These are phyloP conservation scores for Penicillium glabrum DNA, from an alignment of 2,329 filamentous ascomycete genomes.

Conservation along the genomic window DNA sequence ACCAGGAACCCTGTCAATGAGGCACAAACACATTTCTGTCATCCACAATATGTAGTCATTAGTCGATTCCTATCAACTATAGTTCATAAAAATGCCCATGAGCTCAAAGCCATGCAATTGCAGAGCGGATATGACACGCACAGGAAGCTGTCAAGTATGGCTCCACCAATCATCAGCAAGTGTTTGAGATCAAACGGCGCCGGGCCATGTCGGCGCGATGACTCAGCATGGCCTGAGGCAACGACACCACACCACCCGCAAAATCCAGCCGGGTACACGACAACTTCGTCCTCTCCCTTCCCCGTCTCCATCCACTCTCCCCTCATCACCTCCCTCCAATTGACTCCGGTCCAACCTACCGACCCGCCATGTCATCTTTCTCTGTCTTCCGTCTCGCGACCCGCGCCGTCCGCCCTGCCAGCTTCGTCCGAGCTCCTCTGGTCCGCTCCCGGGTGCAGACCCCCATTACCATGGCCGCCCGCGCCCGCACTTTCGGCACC, in stretches of 20 bases:
- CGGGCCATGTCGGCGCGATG: constrained; percentile 21
- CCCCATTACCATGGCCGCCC: constrained; percentile 53
- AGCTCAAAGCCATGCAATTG: no score
- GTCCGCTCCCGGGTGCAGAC: constrained; percentile 59
- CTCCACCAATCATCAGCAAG: constrained; percentile 25
- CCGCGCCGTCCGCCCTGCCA: constrained; percentile 60
- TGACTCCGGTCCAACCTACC: constrained; percentile 22
- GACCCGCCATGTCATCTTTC: constrained; percentile 61
- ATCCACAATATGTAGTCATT: not conserved
- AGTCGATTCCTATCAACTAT: not conserved
- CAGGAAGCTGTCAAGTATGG: constrained; percentile 2
- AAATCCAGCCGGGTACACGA: constrained; percentile 31
- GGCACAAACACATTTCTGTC: not conserved
- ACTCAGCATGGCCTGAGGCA: constrained; percentile 31
- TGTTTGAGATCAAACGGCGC: constrained; percentile 22
- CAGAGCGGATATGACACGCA: constrained; percentile 8
- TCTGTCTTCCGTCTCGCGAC: constrained; percentile 70
- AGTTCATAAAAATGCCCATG: not conserved
- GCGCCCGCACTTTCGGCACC: constrained; percentile 64
- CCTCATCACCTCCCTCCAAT: constrained; percentile 21
- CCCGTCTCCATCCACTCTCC: constrained; percentile 22
- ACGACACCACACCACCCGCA: constrained; percentile 37
- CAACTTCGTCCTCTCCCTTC: constrained; percentile 27
- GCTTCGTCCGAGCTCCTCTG: constrained; percentile 65
- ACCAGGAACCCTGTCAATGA: not conserved